phyloP scores from a whole-genome alignment of 306 rosid genomes.

The Acacia crassicarpa region DNA sequence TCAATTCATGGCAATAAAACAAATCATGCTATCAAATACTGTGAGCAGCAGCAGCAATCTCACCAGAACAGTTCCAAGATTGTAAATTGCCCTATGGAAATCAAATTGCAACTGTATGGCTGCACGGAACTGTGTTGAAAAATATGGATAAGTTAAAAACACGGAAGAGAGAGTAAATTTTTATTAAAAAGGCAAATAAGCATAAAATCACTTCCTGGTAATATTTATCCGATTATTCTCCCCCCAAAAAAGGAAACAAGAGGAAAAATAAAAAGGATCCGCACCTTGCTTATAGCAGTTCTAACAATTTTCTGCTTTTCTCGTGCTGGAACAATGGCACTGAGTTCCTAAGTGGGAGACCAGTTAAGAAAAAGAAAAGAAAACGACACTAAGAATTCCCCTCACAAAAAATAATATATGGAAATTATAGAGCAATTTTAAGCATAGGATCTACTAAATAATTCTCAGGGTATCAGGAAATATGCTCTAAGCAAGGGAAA shows the following conservation, averaged over 20 bases:
- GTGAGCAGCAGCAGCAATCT: constrained; percentile 41
- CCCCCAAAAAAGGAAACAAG: background rate
- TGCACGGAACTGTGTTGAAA: constrained; percentile 85
- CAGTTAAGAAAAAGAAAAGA: constrained; percentile 18
- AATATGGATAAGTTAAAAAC: constrained; percentile 31
- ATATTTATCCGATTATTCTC: constrained; percentile 27
- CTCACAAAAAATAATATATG: background rate
- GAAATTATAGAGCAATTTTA: background rate
- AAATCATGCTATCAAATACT: constrained; percentile 23
- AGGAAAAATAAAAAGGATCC: background rate
- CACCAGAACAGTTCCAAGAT: constrained; percentile 99
- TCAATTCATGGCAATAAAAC: constrained; percentile 29
- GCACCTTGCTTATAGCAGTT: constrained; percentile 97
- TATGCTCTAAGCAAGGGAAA: background rate
- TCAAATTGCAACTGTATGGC: constrained; percentile 98
- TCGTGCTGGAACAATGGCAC: constrained; percentile 94
- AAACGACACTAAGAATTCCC: constrained; percentile 21
- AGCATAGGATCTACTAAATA: constrained; percentile 10
- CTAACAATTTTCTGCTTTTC: constrained; percentile 92
- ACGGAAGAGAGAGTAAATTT: constrained; percentile 3
- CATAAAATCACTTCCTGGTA: constrained; percentile 17
- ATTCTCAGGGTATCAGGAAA: constrained; percentile 1
- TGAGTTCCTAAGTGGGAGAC: constrained; percentile 74
- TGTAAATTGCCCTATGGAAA: constrained; percentile 99
- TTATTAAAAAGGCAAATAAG: constrained; percentile 18